Conservation (phyloP, 2,329 filamentous ascomycete genomes). For the Microdochium paspali region DNA sequence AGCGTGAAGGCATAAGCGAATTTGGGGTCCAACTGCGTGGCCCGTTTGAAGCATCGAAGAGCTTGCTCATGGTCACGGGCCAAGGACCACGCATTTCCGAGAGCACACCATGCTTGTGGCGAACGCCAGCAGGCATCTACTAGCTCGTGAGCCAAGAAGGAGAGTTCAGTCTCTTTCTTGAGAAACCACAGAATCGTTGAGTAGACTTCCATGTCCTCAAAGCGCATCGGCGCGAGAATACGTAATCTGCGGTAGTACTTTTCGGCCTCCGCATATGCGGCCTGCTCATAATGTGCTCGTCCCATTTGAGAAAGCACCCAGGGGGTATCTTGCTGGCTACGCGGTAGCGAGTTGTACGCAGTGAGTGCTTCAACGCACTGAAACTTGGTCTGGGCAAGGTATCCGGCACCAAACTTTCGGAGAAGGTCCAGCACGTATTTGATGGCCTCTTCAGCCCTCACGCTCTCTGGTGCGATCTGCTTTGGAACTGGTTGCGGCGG, state of each 20-base stretch:
- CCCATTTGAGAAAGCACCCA: slow-evolving; percentile 91
- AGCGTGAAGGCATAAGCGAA: slow-evolving; percentile 95
- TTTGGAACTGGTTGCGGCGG: slow-evolving; percentile 27
- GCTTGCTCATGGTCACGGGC: slow-evolving; percentile 91
- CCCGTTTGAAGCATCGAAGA: slow-evolving; percentile 85
- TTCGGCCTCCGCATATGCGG: slow-evolving; percentile 77
- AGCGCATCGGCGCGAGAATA: slow-evolving; percentile 67
- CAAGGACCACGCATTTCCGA: slow-evolving; percentile 92
- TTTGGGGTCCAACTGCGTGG: slow-evolving; percentile 78
- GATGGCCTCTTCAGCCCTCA: slow-evolving; percentile 66
- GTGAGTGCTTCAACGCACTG: slow-evolving; percentile 70
- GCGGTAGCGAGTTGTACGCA: slow-evolving; percentile 60
- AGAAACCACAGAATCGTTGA: slow-evolving; percentile 99
- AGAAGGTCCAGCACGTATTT: slow-evolving; percentile 71
- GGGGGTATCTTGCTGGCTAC: slow-evolving; percentile 75
- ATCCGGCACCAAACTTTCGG: slow-evolving; percentile 72
- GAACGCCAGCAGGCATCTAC: slow-evolving; percentile 81
- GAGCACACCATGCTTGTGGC: slow-evolving; percentile 89
- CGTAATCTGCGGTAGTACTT: slow-evolving; percentile 76
- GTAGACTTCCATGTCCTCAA: slow-evolving; percentile 96
- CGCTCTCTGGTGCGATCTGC: slow-evolving; percentile 39
- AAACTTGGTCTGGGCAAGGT: slow-evolving; percentile 69
- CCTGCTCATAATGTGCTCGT: slow-evolving; percentile 84
- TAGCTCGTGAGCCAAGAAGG: slow-evolving; percentile 84
- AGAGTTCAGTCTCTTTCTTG: slow-evolving; percentile 83